Evolutionary conservation across 2,329 filamentous ascomycete species (phyloP), one percentile per base, ranked within the genome.

Genomic region (Exophiala calicioides): DNA sequence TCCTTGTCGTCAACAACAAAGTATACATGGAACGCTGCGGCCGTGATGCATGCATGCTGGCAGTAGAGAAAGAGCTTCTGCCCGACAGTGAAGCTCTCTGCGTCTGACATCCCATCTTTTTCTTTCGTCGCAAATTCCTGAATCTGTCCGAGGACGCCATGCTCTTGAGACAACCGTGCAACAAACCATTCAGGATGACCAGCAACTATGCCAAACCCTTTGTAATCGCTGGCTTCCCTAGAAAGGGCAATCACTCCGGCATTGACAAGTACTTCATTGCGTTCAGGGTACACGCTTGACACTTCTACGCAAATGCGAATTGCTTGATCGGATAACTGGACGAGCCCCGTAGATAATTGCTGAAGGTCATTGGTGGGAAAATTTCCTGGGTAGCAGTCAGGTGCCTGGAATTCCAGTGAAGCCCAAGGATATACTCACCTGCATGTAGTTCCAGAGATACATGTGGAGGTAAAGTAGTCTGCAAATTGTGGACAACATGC

Each of bases 261-360:
- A 18, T 35, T 35, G 33, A 35, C n/a, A 5, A 35, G n/a, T 8
- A n/a, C 33, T 18, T 35, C 33, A n/a, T 35, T 35, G 15, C 33
- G 33, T 19, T 35, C 33, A n/a, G 5, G 5, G 33, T 35, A 35
- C 8, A 35, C 33, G 33, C 5, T 7, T 13, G 13, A 35, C n/a
- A 35, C 33, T 18, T 35, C 33, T 10, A n/a, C 33, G 2, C 5
- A 7, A 7, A 35, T n/a, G 33, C 5, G n/a, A 7, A 35, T 19
- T 35, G 33, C 33, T 5, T 7, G 33, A n/a, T 35, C n/a, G 13
- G 33, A 16, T 4, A n/a, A 19, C 5, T 35, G 7, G 33, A 35
- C n/a, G 24, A 19, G n/a, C n/a, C 39, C 39, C 4, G 39, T 23
- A 9, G 16, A 30, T 32, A 33, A 15, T 19, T 33, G 26, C 39